Percentiles rank a stretch among this genome's conserved stretches.
These are phyloP conservation scores for Colletotrichum cereale DNA, from an alignment of 2,329 filamentous ascomycete genomes.

Conservation along the genomic window DNA sequence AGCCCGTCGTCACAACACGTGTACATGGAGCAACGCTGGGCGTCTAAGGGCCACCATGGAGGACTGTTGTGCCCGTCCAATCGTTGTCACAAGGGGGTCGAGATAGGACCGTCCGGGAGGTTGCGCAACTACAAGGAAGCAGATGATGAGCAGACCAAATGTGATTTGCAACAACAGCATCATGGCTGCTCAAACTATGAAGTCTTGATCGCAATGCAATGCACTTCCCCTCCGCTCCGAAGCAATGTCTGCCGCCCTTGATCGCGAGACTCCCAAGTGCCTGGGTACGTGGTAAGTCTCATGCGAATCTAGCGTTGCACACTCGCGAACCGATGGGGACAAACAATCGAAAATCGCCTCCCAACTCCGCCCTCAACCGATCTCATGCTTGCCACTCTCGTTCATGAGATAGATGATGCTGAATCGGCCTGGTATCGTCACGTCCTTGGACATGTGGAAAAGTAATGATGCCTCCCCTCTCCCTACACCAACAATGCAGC, in stretches of 20 bases:
- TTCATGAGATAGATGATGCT: slow-evolving; percentile 24
- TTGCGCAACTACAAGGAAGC: background rate
- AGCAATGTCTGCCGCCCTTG: slow-evolving; percentile 5
- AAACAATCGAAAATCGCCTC: slow-evolving; percentile 8
- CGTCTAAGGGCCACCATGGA: background rate
- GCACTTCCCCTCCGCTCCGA: background rate
- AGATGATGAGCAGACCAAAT: background rate
- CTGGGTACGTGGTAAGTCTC: slow-evolving; percentile 25
- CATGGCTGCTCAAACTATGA: background rate
- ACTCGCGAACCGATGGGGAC: background rate
- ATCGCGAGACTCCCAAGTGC: slow-evolving; percentile 10
- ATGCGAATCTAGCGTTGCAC: slow-evolving; percentile 35
- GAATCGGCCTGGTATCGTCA: slow-evolving; percentile 36
- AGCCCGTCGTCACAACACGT: background rate
- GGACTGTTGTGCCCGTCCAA: background rate
- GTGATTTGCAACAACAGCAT: background rate
- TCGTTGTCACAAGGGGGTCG: background rate
- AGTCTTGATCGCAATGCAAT: slow-evolving; percentile 6
- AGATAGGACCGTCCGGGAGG: background rate
- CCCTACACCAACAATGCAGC: slow-evolving; percentile 26
- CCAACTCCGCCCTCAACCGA: slow-evolving; percentile 19
- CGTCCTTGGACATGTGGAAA: slow-evolving; percentile 22
- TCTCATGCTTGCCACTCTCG: slow-evolving; percentile 39
- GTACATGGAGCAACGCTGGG: background rate
- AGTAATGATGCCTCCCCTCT: slow-evolving; percentile 27